phyloP scores from a whole-genome alignment of 2,329 filamentous ascomycete species.

The Drechslerella coelobrocha region DNA sequence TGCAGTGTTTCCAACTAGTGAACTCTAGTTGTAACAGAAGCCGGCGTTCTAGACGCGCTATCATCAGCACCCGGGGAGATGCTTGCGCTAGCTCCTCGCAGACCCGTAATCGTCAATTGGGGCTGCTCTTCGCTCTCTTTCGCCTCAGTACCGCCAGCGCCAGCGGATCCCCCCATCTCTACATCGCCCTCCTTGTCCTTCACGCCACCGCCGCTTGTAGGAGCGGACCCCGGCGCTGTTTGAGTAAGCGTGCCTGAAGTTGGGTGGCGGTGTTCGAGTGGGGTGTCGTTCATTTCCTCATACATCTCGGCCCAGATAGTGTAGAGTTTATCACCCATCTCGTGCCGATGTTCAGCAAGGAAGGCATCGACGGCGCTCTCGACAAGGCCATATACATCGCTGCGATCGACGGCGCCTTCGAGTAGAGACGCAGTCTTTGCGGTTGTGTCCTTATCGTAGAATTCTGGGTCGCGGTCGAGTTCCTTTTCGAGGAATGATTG shows the following conservation, averaged over 20 bases:
- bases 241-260: too few relatives aligned
- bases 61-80: constrained; percentile 34
- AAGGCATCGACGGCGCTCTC: constrained; percentile 52
- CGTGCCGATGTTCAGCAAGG: constrained; percentile 58
- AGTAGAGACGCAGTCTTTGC: constrained; percentile 75
- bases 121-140: constrained; percentile 26
- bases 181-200: constrained; percentile 37
- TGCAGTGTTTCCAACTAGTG: too few relatives aligned
- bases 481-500: constrained; percentile 49
- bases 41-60: constrained; percentile 4
- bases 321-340: constrained; percentile 29
- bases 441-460: constrained; percentile 47
- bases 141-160: not conserved
- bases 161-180: constrained; percentile 20
- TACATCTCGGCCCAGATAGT: constrained; percentile 36
- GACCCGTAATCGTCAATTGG: constrained; percentile 41
- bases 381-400: constrained; percentile 68
- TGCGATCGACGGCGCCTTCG: constrained; percentile 78
- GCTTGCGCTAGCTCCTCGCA: constrained; percentile 36
- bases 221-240: not conserved
- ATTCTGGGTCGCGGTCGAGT: constrained; percentile 37
- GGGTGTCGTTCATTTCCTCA: constrained; percentile 34
- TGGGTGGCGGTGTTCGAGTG: too few relatives aligned
- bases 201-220: not conserved
- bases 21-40: constrained; percentile 25